Base-by-base conservation (phyloP, 176 grass and related monocot genomes). In the Alloteropsis semialata region DNA sequence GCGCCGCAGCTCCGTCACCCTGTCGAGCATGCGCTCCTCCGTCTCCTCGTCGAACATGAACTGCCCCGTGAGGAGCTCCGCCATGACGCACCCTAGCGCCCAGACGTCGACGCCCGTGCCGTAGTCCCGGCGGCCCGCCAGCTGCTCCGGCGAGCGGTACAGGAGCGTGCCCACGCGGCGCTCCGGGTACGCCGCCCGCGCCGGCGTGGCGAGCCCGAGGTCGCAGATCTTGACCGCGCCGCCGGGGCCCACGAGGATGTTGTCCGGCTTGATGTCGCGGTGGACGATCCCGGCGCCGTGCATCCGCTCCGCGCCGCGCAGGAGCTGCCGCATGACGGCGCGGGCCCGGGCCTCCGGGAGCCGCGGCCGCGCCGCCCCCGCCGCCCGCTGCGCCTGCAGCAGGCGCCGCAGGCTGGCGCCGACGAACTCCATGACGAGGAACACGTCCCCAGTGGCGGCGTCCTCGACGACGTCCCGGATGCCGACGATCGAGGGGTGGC, bases 211-310 rank as follows among this genome's bases (percentile, higher is more conserved):
- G 19, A 75, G 32, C 49, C 86, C 86, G 39, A 88, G 82, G 72
- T 88, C 86, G 63, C 79, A 68, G 74, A 88, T 88, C 80, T 88
- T 88, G 29, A 87, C 70, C 7, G 3, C 51, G 64, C 74, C 51
- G 49, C 5, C 11, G n/a, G 64, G 2, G 74, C 1, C 13, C 8
- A 76, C 36, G 74, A 89, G 71, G 32, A 94, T 91, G 84, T 94
- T 94, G 41, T 89, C 92, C 8, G 92, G 92, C 63, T 91, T 94
- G 75, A 94, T 80, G 79, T 91, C 88, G 30, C 88, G 88, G 79
- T 94, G 86, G 15, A 94, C 81, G 43, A 72, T 39, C 34, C 64
- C 57, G 53, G 49, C 61, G 79, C 60, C 41, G 73, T 88, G 86
- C 29, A 82, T 73, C 70, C 70, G 27, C 29, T 5, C 45, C 28